phyloP scores from a whole-genome alignment of 2,329 filamentous ascomycete genomes.

The Chaetomium olivaceum region DNA sequence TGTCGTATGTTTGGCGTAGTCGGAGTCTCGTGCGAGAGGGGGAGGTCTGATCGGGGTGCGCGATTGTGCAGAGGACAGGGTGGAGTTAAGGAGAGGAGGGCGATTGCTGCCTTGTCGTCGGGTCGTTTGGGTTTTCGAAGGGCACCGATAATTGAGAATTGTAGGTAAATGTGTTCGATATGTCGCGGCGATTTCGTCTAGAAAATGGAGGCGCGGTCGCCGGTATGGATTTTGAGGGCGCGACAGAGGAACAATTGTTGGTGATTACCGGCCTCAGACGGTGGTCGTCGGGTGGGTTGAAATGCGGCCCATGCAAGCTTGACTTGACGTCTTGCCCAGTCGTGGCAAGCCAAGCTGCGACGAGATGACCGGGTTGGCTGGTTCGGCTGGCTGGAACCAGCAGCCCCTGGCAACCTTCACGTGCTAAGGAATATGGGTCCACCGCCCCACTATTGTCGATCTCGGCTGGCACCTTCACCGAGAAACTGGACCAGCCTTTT shows the following conservation, averaged over 20 bases:
- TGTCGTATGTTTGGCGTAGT: neutral
- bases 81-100: neutral
- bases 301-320: neutral
- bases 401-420: conserved; percentile 18
- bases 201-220: neutral
- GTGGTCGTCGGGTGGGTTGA: neutral
- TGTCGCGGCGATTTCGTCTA: neutral
- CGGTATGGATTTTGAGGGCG: neutral
- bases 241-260: neutral
- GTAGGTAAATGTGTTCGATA: neutral
- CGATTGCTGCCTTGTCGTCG: neutral
- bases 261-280: neutral
- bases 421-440: conserved; percentile 18
- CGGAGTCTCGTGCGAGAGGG: neutral
- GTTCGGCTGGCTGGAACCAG: neutral
- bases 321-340: neutral
- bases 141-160: neutral
- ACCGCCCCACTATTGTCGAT: neutral
- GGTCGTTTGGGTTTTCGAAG: neutral
- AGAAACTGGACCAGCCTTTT: neutral
- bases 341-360: neutral
- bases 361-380: neutral
- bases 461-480: neutral
- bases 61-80: neutral
- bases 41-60: neutral